phyloP scores from a whole-genome alignment of 2,329 filamentous ascomycete genomes.

The Xylaria sp. region DNA sequence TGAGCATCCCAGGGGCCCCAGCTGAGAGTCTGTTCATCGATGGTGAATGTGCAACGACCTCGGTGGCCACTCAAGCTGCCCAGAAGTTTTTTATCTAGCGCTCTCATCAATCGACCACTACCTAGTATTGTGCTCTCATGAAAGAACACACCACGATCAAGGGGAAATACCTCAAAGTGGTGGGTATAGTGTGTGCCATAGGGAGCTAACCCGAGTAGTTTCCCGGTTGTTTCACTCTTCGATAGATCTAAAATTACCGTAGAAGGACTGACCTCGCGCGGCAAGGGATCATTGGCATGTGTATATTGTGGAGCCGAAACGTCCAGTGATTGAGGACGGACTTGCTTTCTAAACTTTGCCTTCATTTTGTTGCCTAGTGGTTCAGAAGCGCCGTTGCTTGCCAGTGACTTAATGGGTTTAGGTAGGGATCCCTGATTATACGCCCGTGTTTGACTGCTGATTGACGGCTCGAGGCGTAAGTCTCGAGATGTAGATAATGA shows the following conservation, averaged over 20 bases:
- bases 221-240: slow-evolving; percentile 47
- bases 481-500: slow-evolving; percentile 43
- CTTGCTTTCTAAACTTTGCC: slow-evolving; percentile 56
- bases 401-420: slow-evolving; percentile 12
- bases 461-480: slow-evolving; percentile 53
- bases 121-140: slow-evolving; percentile 70
- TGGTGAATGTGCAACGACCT: slow-evolving; percentile 55
- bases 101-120: slow-evolving; percentile 60
- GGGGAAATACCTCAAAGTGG: slow-evolving; percentile 71
- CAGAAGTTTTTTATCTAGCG: slow-evolving; percentile 49
- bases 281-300: slow-evolving; percentile 65
- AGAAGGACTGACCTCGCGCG: slow-evolving; percentile 44
- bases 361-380: slow-evolving; percentile 24
- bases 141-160: slow-evolving; percentile 67
- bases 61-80: slow-evolving; percentile 49
- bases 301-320: slow-evolving; percentile 63
- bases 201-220: slow-evolving; percentile 66
- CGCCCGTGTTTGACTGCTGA: slow-evolving; percentile 44
- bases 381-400: slow-evolving; percentile 15
- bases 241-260: slow-evolving; percentile 40
- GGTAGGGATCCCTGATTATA: slow-evolving; percentile 20
- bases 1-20: slow-evolving; percentile 69
- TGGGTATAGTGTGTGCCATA: slow-evolving; percentile 71
- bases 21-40: slow-evolving; percentile 61
- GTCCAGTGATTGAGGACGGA: slow-evolving; percentile 59